Evolutionary conservation across 1,284 basidiomycete genomes (phyloP).

Genomic region (Melampsora americana): DNA sequence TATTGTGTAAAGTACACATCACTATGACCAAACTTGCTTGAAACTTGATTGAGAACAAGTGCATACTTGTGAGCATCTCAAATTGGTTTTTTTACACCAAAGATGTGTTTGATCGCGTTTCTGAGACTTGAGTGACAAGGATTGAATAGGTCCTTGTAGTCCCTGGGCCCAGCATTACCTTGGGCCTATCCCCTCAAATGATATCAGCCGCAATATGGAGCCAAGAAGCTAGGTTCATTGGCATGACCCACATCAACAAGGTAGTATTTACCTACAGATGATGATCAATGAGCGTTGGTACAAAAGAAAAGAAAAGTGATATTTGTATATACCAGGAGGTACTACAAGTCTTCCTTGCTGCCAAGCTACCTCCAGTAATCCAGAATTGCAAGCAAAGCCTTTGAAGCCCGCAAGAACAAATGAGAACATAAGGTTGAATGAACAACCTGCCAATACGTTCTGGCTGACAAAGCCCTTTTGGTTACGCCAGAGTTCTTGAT

Average conservation of each 20-base stretch:
- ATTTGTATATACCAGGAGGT: background rate
- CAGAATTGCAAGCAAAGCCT: slow-evolving; percentile 54
- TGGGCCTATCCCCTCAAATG: background rate
- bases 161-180: background rate
- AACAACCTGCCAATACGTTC: slow-evolving; percentile 52
- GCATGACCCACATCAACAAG: too few species aligned
- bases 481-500: too few species aligned
- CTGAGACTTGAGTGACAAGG: background rate
- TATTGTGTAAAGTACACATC: too few species aligned
- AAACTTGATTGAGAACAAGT: too few species aligned
- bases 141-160: background rate
- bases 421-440: slow-evolving; percentile 51
- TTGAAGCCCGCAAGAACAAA: slow-evolving; percentile 56
- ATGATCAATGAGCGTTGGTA: background rate
- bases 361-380: slow-evolving; percentile 51
- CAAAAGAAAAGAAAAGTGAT: background rate
- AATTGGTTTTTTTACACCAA: background rate
- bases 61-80: too few species aligned
- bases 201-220: background rate
- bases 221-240: too few species aligned
- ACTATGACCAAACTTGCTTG: too few species aligned
- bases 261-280: background rate
- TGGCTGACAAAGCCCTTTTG: too few species aligned
- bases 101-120: background rate
- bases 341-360: slow-evolving; percentile 12